phyloP scores from a whole-genome alignment of 2,329 filamentous ascomycete species.

The Magnaporthiopsis rhizophila region DNA sequence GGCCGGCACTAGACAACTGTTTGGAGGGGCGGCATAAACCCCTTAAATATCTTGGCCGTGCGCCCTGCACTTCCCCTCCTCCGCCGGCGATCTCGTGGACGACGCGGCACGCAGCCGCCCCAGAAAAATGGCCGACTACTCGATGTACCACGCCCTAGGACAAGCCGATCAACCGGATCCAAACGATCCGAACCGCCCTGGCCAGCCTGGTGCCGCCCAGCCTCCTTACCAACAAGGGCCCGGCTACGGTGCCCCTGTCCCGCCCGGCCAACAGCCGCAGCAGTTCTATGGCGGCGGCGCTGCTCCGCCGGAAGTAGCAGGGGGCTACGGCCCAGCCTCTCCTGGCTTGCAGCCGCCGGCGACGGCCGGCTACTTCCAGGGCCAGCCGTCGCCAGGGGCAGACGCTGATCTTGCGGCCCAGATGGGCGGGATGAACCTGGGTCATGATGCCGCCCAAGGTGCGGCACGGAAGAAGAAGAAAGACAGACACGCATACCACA shows the following conservation, averaged over 20 bases:
- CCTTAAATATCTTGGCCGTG: background rate
- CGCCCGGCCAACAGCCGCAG: constrained; percentile 27
- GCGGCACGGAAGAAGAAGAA: constrained; percentile 74
- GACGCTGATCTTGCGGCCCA: constrained; percentile 56
- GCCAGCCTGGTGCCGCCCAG: constrained; percentile 41
- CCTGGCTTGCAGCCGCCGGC: constrained; percentile 15
- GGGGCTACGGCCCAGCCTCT: constrained; percentile 18
- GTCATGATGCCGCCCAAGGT: constrained; percentile 37
- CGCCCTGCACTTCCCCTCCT: background rate
- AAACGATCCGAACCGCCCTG: constrained; percentile 39
- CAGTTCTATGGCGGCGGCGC: constrained; percentile 24
- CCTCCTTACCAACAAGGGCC: constrained; percentile 44
- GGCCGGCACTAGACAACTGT: background rate
- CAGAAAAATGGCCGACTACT: constrained; percentile 31
- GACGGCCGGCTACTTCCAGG: constrained; percentile 25
- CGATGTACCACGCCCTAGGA: constrained; percentile 43
- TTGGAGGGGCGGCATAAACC: constrained; percentile 6
- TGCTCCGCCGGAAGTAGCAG: constrained; percentile 15
- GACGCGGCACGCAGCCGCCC: constrained; percentile 1
- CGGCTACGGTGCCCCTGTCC: constrained; percentile 29
- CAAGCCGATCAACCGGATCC: constrained; percentile 42
- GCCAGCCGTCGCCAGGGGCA: constrained; percentile 23
- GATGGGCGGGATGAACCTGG: constrained; percentile 70
- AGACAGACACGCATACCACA: constrained; percentile 87
- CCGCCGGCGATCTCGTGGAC: background rate